Evolutionary conservation across 371 early-diverging fungal genomes (phyloP), one percentile per base, ranked within the genome.

Genomic region (Dinochytrium kinnereticum): DNA sequence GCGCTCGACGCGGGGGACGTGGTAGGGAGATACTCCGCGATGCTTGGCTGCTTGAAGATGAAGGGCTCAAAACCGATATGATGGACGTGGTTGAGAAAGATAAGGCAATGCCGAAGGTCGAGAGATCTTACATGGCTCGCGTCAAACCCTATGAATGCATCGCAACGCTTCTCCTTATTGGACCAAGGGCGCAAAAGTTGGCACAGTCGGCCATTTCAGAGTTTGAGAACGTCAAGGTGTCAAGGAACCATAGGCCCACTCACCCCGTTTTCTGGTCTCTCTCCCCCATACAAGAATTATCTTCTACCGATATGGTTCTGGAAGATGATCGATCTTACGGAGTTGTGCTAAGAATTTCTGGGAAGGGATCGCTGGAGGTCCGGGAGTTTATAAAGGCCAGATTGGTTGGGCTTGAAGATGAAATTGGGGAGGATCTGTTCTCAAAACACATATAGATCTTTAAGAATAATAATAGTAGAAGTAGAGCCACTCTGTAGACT

Each of bases 41-140:
- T 71, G 87, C 88, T 0, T 85, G 91, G 81, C 80, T 90, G 28
- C 74, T 92, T 1, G 75, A 76, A 44, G 72, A 79, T 38, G 76
- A 79, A 15, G 66, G 38, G 40, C 21, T n/a, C n/a, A 51, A 53
- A 38, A 50, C 28, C 66, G 17, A 10, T 44, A 50, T 21, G 53
- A 21, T 49, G 40, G 49, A 5, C 57, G 57, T 24, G 59, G 59
- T n/a, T n/a, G 44, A 44, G 19, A 44, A 7, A 7, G 44, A 44
- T 19, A 55, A 19, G 17, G 10, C 57, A 50, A 31, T 19, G 53
- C n/a, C n/a, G n/a, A n/a, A 13, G 17, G 38, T 51, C 55, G 38
- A 73, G 30, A 33, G 38, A 1, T 34, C 78, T 26, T 73, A 79
- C 44, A 61, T 57, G 24, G 15, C 34, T 21, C 76, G 80, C 26